Evolutionary conservation across 148 eudicot genomes (phyloP).

Genomic region (Rhododendron williamsianum): DNA sequence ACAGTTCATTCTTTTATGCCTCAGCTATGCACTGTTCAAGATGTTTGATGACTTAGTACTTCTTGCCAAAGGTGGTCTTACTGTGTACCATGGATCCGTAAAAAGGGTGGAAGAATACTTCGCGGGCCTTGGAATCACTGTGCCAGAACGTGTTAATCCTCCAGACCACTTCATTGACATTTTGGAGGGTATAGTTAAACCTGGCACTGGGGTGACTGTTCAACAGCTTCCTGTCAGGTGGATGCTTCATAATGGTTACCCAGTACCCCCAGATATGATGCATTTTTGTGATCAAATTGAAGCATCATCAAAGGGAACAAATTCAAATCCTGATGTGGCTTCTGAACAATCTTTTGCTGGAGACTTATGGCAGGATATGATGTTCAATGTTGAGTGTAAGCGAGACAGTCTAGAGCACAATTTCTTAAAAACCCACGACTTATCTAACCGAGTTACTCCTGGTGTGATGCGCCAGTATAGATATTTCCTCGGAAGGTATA

Average conservation of each 20-base stretch:
- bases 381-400: slow-evolving; percentile 30
- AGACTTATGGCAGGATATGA: slow-evolving; percentile 42
- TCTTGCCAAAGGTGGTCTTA: slow-evolving; percentile 94
- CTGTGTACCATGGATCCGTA: slow-evolving; percentile 82
- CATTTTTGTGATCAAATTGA: slow-evolving; percentile 61
- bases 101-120: slow-evolving; percentile 91
- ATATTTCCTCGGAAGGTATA: slow-evolving; percentile 90
- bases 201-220: slow-evolving; percentile 53
- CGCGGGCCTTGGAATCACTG: slow-evolving; percentile 58
- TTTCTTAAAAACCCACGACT: slow-evolving; percentile 42
- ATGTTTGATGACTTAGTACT: slow-evolving; percentile 97
- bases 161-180: slow-evolving; percentile 94
- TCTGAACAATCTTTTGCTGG: slow-evolving; percentile 36
- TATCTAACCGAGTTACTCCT: slow-evolving; percentile 62
- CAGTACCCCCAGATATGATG: slow-evolving; percentile 91
- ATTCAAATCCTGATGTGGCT: slow-evolving; percentile 16
- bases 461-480: slow-evolving; percentile 63
- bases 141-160: slow-evolving; percentile 88
- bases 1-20: slow-evolving; percentile 11
- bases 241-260: slow-evolving; percentile 95
- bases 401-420: slow-evolving; percentile 41
- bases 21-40: slow-evolving; percentile 78
- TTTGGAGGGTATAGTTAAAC: slow-evolving; percentile 75
- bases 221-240: slow-evolving; percentile 93
- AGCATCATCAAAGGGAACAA: slow-evolving; percentile 39